Evolutionary conservation across 1,284 basidiomycete genomes (phyloP).

Genomic region (Ustilago tritici): DNA sequence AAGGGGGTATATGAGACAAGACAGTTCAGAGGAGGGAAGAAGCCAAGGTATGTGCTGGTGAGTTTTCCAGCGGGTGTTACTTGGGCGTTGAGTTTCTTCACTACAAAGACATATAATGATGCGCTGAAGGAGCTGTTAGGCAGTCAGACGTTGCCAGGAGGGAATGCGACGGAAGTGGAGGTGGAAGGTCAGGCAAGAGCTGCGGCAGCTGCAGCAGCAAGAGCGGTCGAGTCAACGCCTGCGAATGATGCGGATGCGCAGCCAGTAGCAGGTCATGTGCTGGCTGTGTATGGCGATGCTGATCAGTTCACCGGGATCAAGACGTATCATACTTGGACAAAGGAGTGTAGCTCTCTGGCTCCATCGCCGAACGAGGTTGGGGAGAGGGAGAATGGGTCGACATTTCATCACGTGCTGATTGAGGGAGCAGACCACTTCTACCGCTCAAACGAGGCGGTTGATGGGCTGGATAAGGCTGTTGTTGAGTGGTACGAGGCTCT

Average conservation of each 20-base stretch:
- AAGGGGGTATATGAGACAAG: slow-evolving; percentile 20
- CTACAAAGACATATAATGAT: slow-evolving; percentile 18
- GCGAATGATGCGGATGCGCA: slow-evolving; percentile 23
- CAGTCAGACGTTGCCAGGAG: slow-evolving; percentile 6
- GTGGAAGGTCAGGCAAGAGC: slow-evolving; percentile 6
- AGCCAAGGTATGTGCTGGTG: slow-evolving; percentile 43
- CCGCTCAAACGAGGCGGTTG: slow-evolving; percentile 19
- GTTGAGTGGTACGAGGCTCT: slow-evolving; percentile 34
- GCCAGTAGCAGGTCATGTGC: slow-evolving; percentile 33
- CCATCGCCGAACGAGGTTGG: slow-evolving; percentile 1
- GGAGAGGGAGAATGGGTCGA: slow-evolving; percentile 19
- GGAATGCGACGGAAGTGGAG: slow-evolving; percentile 1
- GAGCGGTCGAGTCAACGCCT: slow-evolving; percentile 20
- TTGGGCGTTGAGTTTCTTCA: slow-evolving; percentile 54
- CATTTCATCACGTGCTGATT: slow-evolving; percentile 36
- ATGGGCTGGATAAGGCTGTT: slow-evolving; percentile 29
- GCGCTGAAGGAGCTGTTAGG: slow-evolving; percentile 33
- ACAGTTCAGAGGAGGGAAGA: slow-evolving; percentile 31
- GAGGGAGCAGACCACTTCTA: slow-evolving; percentile 50
- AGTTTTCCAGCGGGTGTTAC: slow-evolving; percentile 52
- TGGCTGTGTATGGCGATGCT: slow-evolving; percentile 42
- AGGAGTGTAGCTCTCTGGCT: slow-evolving; percentile 20
- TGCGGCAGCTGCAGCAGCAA: slow-evolving; percentile 19
- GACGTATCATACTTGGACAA: slow-evolving; percentile 37
- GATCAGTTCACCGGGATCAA: slow-evolving; percentile 48